These are phyloP conservation scores for Trametes sp. DNA, from an alignment of 1,284 basidiomycete genomes.

Conservation along the genomic window DNA sequence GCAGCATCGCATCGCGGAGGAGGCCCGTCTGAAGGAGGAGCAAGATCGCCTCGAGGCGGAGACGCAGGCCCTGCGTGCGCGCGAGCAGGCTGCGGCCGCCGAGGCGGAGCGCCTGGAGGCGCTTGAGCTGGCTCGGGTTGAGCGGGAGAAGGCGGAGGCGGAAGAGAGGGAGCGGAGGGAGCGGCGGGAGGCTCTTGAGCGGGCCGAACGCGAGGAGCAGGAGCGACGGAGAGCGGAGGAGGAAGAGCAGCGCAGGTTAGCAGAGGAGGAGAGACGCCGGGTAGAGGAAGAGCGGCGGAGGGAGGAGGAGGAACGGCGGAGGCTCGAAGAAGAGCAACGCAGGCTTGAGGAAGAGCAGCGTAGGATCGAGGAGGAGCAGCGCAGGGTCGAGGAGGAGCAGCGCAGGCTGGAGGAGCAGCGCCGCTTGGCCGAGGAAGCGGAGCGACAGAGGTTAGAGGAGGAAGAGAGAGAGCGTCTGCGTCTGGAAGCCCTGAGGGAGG, in stretches of 20 bases:
- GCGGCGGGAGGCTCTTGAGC: conserved; percentile 43
- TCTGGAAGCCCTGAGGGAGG: conserved; percentile 21
- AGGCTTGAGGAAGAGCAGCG: conserved; percentile 23
- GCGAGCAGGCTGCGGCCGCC: conserved; percentile 27
- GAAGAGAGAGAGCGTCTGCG: neutral
- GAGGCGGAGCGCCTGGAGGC: conserved; percentile 35
- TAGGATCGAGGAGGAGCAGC: conserved; percentile 31
- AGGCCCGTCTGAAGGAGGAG: conserved; percentile 45
- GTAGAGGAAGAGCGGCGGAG: conserved; percentile 20
- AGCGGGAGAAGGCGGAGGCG: conserved; percentile 39
- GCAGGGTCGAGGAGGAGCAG: conserved; percentile 34
- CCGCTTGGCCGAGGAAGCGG: conserved; percentile 47
- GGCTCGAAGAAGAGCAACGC: neutral
- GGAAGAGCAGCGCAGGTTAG: conserved; percentile 34
- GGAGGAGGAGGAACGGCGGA: conserved; percentile 45
- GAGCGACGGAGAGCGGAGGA: conserved; percentile 32
- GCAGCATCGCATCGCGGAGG: conserved; percentile 42
- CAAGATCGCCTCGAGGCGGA: conserved; percentile 46
- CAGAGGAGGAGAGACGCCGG: conserved; percentile 27
- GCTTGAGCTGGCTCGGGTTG: conserved; percentile 36
- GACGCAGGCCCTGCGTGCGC: conserved; percentile 26
- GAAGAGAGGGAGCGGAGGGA: conserved; percentile 41
- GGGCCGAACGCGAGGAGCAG: conserved; percentile 36
- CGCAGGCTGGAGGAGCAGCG: neutral
- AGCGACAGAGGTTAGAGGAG: conserved; percentile 18